phyloP scores from a whole-genome alignment of 768 basidiomycete species.

The Podaxis sp. region DNA sequence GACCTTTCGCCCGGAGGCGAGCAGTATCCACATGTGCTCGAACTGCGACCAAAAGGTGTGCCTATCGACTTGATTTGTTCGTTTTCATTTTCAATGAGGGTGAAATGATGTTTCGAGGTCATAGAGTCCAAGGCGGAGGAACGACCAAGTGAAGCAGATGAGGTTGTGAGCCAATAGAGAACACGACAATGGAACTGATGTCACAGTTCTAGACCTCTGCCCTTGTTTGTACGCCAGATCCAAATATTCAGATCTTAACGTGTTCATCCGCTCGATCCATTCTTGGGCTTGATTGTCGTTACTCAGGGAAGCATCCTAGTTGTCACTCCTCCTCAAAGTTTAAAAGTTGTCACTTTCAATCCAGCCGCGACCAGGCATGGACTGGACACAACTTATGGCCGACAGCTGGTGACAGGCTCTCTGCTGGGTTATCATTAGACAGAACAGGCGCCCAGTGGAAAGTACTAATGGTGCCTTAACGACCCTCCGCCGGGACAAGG shows the following conservation, averaged over 20 bases:
- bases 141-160: neutral
- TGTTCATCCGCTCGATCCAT: no score
- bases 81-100: slow-evolving; percentile 11
- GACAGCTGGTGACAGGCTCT: neutral
- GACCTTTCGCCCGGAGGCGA: slow-evolving; percentile 52
- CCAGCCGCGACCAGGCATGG: neutral
- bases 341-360: neutral
- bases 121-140: neutral
- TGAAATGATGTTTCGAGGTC: slow-evolving; percentile 12
- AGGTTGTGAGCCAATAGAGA: neutral
- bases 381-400: neutral
- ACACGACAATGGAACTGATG: neutral
- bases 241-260: no score
- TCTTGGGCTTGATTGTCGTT: no score
- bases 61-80: slow-evolving; percentile 35
- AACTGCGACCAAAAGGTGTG: slow-evolving; percentile 30
- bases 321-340: neutral
- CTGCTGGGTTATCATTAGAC: neutral
- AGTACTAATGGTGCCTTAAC: no score
- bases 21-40: slow-evolving; percentile 70
- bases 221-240: no score
- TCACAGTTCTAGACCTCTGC: no score
- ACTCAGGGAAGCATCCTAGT: no score
- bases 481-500: no score
- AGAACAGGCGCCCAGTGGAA: no score